phyloP scores from a whole-genome alignment of 495 filamentous ascomycete species.

The Talaromyces thailandensis region DNA sequence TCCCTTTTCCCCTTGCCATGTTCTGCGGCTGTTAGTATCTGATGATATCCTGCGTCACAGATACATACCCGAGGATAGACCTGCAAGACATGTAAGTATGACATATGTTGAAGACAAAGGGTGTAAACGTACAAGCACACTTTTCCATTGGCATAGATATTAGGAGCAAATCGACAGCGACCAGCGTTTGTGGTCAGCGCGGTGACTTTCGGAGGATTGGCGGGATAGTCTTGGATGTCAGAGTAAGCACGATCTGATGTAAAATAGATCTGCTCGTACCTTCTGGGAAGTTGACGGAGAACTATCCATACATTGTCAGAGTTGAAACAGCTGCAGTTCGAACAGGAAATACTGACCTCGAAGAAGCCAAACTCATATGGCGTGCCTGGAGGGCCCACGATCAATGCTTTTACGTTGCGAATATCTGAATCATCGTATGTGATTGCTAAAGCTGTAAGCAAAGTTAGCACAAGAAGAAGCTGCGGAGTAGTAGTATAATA shows the following conservation, averaged over 20 bases:
- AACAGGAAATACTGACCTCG: conserved; percentile 45
- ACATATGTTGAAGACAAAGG: background rate
- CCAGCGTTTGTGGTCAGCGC: conserved; percentile 82
- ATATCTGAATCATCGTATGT: conserved; percentile 80
- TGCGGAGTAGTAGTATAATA: conserved; percentile 3
- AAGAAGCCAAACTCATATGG: conserved; percentile 98
- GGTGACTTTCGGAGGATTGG: conserved; percentile 65
- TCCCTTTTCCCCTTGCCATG: conserved; percentile 81
- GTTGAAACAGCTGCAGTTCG: background rate
- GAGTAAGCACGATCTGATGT: background rate
- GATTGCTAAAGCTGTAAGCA: conserved; percentile 64
- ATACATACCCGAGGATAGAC: conserved; percentile 76
- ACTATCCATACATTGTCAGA: conserved; percentile 14
- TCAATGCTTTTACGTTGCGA: conserved; percentile 76
- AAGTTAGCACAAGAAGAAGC: background rate
- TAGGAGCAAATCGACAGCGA: conserved; percentile 85
- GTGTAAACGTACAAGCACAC: conserved; percentile 72
- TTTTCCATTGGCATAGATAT: conserved; percentile 86
- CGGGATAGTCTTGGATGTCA: conserved; percentile 64
- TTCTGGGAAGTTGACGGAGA: conserved; percentile 26
- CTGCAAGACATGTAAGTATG: conserved; percentile 28
- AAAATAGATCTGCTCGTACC: conserved; percentile 10
- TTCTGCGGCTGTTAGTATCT: conserved; percentile 40
- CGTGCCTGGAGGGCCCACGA: conserved; percentile 88
- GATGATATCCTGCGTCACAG: background rate